Conservation (phyloP, 208 protist species). For the Acanthamoeba culbertsoni region DNA sequence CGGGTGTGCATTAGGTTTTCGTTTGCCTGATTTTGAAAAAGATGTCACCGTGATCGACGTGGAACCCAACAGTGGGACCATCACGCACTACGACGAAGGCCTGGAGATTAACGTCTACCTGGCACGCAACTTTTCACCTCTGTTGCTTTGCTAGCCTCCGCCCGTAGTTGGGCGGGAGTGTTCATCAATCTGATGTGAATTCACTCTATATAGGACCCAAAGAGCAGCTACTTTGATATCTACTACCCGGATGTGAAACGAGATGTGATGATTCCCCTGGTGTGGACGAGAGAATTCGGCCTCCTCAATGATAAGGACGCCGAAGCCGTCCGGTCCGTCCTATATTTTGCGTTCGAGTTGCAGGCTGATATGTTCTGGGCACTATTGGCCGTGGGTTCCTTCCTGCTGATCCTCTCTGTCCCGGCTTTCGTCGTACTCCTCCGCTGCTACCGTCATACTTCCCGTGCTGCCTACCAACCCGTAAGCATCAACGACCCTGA, state of each 20-base stretch:
- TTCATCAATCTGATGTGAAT: too few relatives aligned
- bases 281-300: constrained; percentile 10
- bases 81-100: constrained; percentile 38
- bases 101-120: constrained; percentile 60
- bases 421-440: background rate
- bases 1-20: background rate
- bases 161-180: background rate
- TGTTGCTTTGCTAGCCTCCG: background rate
- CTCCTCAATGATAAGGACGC: constrained; percentile 8
- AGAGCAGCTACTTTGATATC: background rate
- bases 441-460: background rate
- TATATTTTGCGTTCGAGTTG: background rate
- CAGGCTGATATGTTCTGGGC: background rate
- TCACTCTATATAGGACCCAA: constrained; percentile 17
- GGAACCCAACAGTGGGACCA: constrained; percentile 32
- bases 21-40: background rate
- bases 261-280: constrained; percentile 15
- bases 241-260: background rate
- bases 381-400: background rate
- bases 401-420: background rate
- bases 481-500: background rate
- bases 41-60: constrained; percentile 42
- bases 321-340: background rate
- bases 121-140: background rate
- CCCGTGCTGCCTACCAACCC: background rate